Evolutionary conservation across 352 stramenopile species (phyloP).

Genomic region (Blastocystis sp.): DNA sequence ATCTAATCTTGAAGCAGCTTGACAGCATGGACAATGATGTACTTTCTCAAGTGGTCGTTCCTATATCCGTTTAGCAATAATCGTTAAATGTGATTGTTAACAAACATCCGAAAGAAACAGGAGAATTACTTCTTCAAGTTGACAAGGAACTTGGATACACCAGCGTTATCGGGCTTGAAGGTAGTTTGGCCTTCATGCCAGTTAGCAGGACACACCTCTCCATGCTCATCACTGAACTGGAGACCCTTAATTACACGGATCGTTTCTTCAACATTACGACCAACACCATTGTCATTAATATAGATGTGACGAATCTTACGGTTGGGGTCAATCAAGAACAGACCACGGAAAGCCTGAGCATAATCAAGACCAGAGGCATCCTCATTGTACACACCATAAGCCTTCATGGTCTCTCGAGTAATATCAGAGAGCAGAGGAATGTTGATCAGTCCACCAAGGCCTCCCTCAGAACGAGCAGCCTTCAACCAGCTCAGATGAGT

Average conservation of each 20-base stretch:
- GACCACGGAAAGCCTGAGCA: conserved; percentile 61
- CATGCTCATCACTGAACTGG: conserved; percentile 50
- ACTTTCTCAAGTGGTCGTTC: background rate
- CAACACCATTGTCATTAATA: conserved; percentile 61
- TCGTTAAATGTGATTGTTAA: conserved; percentile 20
- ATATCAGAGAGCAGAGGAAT: conserved; percentile 60
- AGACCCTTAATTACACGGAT: conserved; percentile 61
- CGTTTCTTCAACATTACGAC: conserved; percentile 57
- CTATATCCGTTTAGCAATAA: conserved; percentile 1
- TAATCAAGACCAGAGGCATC: conserved; percentile 56
- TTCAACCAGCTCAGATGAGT: conserved; percentile 41
- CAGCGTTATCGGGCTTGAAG: conserved; percentile 11
- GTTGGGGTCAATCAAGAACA: conserved; percentile 60
- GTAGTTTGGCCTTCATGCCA: conserved; percentile 59
- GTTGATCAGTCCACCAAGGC: conserved; percentile 28
- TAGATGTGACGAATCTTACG: conserved; percentile 51
- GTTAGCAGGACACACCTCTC: conserved; percentile 58
- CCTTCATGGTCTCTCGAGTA: conserved; percentile 51
- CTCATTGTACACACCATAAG: conserved; percentile 61
- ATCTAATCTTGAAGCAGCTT: conserved; percentile 30
- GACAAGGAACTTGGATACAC: conserved; percentile 48
- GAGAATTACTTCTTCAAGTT: conserved; percentile 55
- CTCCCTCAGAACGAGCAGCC: conserved; percentile 29
- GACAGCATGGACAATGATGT: conserved; percentile 51
- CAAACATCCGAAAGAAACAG: conserved; percentile 4